Evolutionary conservation across 1,284 basidiomycete genomes (phyloP).

Genomic region (Butyriboletus regius): DNA sequence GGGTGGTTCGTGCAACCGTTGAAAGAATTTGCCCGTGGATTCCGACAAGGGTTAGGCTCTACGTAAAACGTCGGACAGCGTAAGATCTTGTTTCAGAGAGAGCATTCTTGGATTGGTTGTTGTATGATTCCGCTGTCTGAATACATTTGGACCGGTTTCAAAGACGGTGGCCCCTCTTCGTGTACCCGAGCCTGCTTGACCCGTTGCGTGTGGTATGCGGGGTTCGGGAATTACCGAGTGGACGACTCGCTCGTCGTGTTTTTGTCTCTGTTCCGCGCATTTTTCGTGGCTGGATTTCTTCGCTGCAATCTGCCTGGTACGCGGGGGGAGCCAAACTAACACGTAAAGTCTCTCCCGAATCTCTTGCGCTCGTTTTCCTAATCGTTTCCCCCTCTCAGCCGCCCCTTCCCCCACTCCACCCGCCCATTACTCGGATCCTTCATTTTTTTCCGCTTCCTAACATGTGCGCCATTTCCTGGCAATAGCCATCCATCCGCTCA

Average conservation of each 20-base stretch:
- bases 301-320: slow-evolving; percentile 1
- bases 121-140: slow-evolving; percentile 12
- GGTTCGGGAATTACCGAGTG: slow-evolving; percentile 28
- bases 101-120: background rate
- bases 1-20: slow-evolving; percentile 57
- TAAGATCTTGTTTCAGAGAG: slow-evolving; percentile 2
- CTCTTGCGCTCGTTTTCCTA: background rate
- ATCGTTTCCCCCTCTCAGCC: slow-evolving; percentile 4
- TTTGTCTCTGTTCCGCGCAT: slow-evolving; percentile 15
- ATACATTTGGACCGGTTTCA: background rate
- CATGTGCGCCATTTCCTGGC: slow-evolving; percentile 25
- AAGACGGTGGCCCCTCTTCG: background rate
- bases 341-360: slow-evolving; percentile 11
- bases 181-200: slow-evolving; percentile 8
- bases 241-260: slow-evolving; percentile 1
- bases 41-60: slow-evolving; percentile 48
- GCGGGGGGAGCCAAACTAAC: slow-evolving; percentile 9
- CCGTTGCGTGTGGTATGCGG: slow-evolving; percentile 16
- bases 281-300: slow-evolving; percentile 13
- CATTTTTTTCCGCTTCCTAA: background rate
- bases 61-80: slow-evolving; percentile 16
- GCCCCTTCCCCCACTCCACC: slow-evolving; percentile 3
- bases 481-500: slow-evolving; percentile 13
- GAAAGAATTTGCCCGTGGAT: slow-evolving; percentile 56
- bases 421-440: background rate